These are phyloP conservation scores for Nitzschia sp. DNA, from an alignment of 108 stramenopile species.

Conservation along the genomic window DNA sequence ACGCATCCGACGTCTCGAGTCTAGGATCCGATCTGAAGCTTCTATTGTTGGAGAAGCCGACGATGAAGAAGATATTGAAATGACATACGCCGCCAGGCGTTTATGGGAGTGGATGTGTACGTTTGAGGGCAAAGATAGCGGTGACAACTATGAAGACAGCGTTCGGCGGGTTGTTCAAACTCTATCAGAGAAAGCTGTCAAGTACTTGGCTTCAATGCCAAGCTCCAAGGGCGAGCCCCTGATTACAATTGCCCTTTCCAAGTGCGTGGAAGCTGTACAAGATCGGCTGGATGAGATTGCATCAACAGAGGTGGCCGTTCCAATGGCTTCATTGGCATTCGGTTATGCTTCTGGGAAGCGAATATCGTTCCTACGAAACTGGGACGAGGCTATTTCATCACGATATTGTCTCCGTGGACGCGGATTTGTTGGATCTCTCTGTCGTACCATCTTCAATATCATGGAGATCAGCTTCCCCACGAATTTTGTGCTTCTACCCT, in stretches of 20 bases:
- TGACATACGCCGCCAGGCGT: constrained; percentile 14
- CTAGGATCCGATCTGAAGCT: constrained; percentile 16
- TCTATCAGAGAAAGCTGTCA: constrained; percentile 25
- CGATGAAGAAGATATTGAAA: constrained; percentile 15
- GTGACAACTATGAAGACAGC: constrained; percentile 33
- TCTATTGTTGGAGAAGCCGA: constrained; percentile 6
- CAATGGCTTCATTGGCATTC: constrained; percentile 1
- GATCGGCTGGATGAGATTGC: constrained; percentile 25
- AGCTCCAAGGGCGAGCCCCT: constrained; percentile 28
- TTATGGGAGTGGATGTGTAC: constrained; percentile 62
- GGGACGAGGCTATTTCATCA: constrained; percentile 20
- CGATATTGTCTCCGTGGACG: constrained; percentile 18
- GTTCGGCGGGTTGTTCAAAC: constrained; percentile 38
- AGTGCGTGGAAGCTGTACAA: constrained; percentile 28
- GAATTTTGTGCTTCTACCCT: constrained; percentile 56
- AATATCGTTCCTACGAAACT: constrained; percentile 16
- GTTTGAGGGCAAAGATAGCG: constrained; percentile 25
- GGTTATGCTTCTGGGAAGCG: not conserved
- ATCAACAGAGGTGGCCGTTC: constrained; percentile 17
- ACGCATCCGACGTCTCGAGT: constrained; percentile 46
- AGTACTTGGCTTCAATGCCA: constrained; percentile 22
- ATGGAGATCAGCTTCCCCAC: constrained; percentile 36
- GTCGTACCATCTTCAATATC: constrained; percentile 47
- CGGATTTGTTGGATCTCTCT: constrained; percentile 37
- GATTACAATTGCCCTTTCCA: constrained; percentile 28